Evolutionary conservation across 768 basidiomycete species (phyloP), one percentile per base, ranked within the genome.

Genomic region (Ramaria sp.): DNA sequence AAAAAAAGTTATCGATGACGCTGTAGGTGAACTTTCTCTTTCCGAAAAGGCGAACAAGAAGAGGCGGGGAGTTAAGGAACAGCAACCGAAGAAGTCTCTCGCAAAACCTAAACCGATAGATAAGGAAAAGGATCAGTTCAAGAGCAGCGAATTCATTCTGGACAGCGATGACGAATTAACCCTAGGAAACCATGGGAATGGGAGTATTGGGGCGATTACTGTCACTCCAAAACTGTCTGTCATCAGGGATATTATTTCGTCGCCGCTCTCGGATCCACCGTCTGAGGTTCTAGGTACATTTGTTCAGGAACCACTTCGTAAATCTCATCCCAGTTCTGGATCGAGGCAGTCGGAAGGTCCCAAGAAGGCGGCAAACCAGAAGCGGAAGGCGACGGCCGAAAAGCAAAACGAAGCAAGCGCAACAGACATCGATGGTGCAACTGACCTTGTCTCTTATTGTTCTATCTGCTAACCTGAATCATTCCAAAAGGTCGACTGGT

Each of bases 131-230:
- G 63, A 58, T 5, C 44, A 47, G 36, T 73, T 70, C 67, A 73
- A 72, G 58, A 76, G 73, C 58, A 62, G 66, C n/a, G 74, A 74
- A 59, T 70, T 72, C 51, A 69, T 76, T 34, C 62, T 62, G 18
- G 62, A 65, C 18, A 61, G 70, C 8, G 68, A 71, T 44, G 65
- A 67, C 28, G 59, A 60, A 13, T 10, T 50, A 20, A 20, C 30
- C 20, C 32, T 50, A 9, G 48, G 48, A 12, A 37, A 50, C 15
- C 1, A 32, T 30, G 48, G 36, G 39, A 16, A n/a, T 16, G 9
- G 8, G 39, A 41, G 13, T 18, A 7, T 22, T n/a, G 39, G 39
- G 13, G 39, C 9, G 18, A 16, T 22, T 22, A n/a, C 8, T 7
- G 8, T n/a, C 18, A 7, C 39, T 41, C 2, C 20, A 3, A 16